Percentiles rank a stretch among this genome's conserved stretches.
phyloP scores from a whole-genome alignment of 1,284 basidiomycete genomes.

The Ceratobasidium sp. region DNA sequence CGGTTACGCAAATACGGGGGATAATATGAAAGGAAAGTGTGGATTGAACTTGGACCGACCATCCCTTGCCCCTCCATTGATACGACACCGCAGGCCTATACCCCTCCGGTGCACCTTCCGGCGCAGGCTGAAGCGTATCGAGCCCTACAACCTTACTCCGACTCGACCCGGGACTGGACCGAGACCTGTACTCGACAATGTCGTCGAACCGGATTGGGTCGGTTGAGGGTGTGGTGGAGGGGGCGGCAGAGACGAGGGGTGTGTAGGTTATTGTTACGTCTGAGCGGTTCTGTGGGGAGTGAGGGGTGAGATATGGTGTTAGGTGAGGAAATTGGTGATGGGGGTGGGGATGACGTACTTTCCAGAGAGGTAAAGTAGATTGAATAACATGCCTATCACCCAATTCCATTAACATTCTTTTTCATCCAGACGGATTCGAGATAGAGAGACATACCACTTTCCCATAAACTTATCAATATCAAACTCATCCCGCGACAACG shows the following conservation, averaged over 20 bases:
- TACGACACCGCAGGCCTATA: slow-evolving; percentile 59
- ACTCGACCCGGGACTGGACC: slow-evolving; percentile 53
- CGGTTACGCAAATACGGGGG: neutral
- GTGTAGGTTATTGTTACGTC: slow-evolving; percentile 66
- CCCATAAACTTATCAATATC: slow-evolving; percentile 64
- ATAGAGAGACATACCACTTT: slow-evolving; percentile 57
- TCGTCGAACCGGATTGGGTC: slow-evolving; percentile 59
- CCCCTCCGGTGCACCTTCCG: slow-evolving; percentile 26
- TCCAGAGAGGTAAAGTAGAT: slow-evolving; percentile 66
- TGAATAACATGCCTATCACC: slow-evolving; percentile 63
- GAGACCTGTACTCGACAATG: slow-evolving; percentile 60
- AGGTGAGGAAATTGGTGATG: neutral
- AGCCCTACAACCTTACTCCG: slow-evolving; percentile 60
- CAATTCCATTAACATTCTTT: neutral
- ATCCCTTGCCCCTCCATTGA: slow-evolving; percentile 64
- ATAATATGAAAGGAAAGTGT: neutral
- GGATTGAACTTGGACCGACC: too few relatives aligned
- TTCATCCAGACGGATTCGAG: neutral
- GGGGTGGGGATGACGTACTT: slow-evolving; percentile 55
- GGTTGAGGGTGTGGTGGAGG: slow-evolving; percentile 46
- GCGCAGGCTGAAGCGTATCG: slow-evolving; percentile 55
- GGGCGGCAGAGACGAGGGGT: slow-evolving; percentile 49
- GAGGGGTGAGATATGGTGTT: too few relatives aligned
- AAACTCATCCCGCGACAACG: slow-evolving; percentile 54
- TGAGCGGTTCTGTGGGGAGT: slow-evolving; percentile 57